Evolutionary conservation across 768 basidiomycete genomes (phyloP), one percentile per base, ranked within the genome.

Genomic region (Pleurotus eryngii): DNA sequence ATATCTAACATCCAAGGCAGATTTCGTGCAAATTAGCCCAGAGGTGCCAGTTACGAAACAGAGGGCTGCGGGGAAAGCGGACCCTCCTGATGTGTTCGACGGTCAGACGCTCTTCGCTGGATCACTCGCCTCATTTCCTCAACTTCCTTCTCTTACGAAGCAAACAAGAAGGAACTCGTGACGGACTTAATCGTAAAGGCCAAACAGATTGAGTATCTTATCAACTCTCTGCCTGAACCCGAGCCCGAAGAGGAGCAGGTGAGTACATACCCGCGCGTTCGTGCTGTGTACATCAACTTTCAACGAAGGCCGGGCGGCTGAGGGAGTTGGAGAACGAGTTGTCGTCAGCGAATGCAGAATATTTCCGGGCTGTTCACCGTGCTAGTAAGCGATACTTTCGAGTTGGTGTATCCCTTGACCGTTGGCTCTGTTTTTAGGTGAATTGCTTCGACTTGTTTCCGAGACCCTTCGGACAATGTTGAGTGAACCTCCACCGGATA

Each of bases 11-110:
- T 78, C 84, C 42, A 82, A 87, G 38, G 76, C 90, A 49, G 84
- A 85, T 65, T 94, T 94, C 66, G 70, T 84, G 27, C 90, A 92
- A 71, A 82, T 95, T 70, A 86, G 85, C 67, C 74, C 79, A 7
- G 84, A 89, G 37, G 79, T 95, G 39, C 94, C 94, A n/a, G 74
- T 95, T 60, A 95, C 92, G 17, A 92, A 93, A 67, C 78, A 84
- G 64, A 80, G 90, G 50, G 83, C 84, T 57, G 75, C 82, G 22
- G 87, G 90, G 22, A 87, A 89, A 66, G 85, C 79, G 59, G 91
- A 93, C 65, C 27, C 81, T 0, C 82, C 86, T 11, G 87, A 89
- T 15, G 81, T 86, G 0, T 90, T 94, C 63, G 85, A 92, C 73
- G 89, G 91, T 86, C 14, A 40, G 12, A 14, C 56, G n/a, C 12